Conservation (phyloP, 2,329 filamentous ascomycete genomes). For the Scopulariopsis brevicaulis region DNA sequence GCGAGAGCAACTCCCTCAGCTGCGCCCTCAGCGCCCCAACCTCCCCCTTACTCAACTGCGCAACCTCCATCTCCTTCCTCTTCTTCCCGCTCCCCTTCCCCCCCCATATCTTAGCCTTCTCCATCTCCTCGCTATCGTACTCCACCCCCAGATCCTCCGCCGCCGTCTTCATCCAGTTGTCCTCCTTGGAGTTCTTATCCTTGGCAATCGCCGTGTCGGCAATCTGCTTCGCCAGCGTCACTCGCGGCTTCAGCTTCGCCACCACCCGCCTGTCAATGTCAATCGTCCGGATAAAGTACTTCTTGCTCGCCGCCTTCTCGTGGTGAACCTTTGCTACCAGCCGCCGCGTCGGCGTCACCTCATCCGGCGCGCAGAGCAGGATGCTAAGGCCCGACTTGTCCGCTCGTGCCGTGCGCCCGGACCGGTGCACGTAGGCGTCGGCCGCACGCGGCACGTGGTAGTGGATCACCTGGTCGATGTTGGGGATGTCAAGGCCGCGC, state of each 20-base stretch:
- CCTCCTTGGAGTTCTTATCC: conserved; percentile 73
- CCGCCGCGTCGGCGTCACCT: conserved; percentile 73
- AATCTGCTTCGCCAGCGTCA: conserved; percentile 75
- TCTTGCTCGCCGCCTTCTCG: conserved; percentile 34
- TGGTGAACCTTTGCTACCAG: conserved; percentile 84
- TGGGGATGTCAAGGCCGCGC: conserved; percentile 83
- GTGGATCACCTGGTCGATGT: conserved; percentile 82
- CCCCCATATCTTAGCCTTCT: conserved; percentile 52
- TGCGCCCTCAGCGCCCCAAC: conserved; percentile 59
- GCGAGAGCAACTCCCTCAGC: conserved; percentile 56
- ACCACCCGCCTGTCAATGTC: conserved; percentile 76
- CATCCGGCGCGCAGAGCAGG: conserved; percentile 81
- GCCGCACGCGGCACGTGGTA: conserved; percentile 90
- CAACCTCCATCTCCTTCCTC: conserved; percentile 62
- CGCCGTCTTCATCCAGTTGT: conserved; percentile 71
- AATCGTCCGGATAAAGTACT: conserved; percentile 66
- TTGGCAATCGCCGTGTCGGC: conserved; percentile 76
- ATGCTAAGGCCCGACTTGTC: conserved; percentile 69
- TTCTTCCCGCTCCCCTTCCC: conserved; percentile 64
- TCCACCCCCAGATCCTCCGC: conserved; percentile 92
- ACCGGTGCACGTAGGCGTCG: conserved; percentile 91
- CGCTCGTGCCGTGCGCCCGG: conserved; percentile 84
- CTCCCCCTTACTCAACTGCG: conserved; percentile 60
- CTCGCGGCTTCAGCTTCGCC: conserved; percentile 61
- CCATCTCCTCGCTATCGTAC: conserved; percentile 82